phyloP scores from a whole-genome alignment of 345 rosid genomes.

The Eucalyptus marginata region DNA sequence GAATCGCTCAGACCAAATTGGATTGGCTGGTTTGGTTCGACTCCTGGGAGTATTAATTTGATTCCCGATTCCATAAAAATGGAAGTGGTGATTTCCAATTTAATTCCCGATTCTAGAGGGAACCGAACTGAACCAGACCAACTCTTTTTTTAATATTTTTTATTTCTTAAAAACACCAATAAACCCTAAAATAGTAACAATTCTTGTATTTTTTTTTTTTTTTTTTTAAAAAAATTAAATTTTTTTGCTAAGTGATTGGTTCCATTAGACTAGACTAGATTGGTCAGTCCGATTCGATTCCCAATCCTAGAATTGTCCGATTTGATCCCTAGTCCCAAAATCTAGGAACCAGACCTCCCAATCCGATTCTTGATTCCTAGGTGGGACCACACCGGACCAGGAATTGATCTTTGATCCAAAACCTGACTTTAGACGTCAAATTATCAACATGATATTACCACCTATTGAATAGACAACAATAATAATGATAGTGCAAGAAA shows the following conservation, averaged over 20 bases:
- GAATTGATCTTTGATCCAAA: neutral
- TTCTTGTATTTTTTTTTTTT: too few species aligned
- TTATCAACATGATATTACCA: neutral
- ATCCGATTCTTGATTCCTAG: too few species aligned
- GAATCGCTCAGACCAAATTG: accelerated
- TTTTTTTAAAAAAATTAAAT: too few species aligned
- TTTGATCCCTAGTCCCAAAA: too few species aligned
- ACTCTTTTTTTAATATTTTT: too few species aligned
- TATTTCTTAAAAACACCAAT: too few species aligned
- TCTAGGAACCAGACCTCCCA: accelerated
- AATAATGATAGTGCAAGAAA: neutral
- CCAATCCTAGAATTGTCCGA: accelerated
- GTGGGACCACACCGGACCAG: accelerated
- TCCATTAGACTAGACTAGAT: accelerated
- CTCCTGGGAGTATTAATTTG: accelerated
- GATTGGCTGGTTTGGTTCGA: accelerated
- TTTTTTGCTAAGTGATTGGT: too few species aligned
- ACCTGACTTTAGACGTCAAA: neutral
- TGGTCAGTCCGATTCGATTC: accelerated
- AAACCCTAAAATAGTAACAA: too few species aligned
- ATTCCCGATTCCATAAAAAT: accelerated
- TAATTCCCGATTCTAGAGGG: accelerated
- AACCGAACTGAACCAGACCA: accelerated
- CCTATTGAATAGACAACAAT: neutral
- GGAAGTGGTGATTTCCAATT: too few species aligned